Evolutionary conservation across 1,284 basidiomycete species (phyloP), one percentile per base, ranked within the genome.

Genomic region (Xanthoconium separans): DNA sequence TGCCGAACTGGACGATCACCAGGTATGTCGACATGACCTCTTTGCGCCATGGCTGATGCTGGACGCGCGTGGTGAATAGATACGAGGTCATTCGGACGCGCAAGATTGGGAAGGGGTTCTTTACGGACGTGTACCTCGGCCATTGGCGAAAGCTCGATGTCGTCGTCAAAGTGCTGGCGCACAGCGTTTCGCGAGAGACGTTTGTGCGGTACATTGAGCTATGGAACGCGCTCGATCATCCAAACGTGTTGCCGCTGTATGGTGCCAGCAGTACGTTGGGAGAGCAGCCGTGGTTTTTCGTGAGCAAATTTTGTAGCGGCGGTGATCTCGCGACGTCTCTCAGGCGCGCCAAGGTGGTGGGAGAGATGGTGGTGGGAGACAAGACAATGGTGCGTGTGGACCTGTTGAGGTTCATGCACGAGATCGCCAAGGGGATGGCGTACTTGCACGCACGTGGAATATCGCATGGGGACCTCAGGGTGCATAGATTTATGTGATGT

Each of bases 1-100:
- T 89, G 30, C 87, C 88, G 1, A 79, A 75, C 57, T 89, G 87
- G 87, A 88, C 86, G 3, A 89, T 89, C 61, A 90, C 87, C 12
- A 74, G 77, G 76, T 81, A 56, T 33, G 48, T 43, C 3, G 1
- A 2, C 9, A 10, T 33, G 7, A 27, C n/a, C 6, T 20, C 2
- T 27, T 34, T 36, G 31, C 2, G 29, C 4, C 30, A 15, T 39
- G 8, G 16, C 45, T 53, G 12, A 65, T 20, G 22, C 15, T 24
- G 3, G 15, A 9, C 0, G 22, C 8, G 6, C 4, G 15, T 39
- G 44, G 20, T 7, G 39, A 18, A 20, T 44, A 79, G 81, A 50
- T 86, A 84, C 60, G 86, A 89, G 69, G 78, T 88, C 20, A 80
- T 83, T 58, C 75, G 81, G 4, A 83, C 84, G 48, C 68, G 73